Base-by-base conservation (phyloP, 345 rosid genomes). In the Rhodamnia argentea region DNA sequence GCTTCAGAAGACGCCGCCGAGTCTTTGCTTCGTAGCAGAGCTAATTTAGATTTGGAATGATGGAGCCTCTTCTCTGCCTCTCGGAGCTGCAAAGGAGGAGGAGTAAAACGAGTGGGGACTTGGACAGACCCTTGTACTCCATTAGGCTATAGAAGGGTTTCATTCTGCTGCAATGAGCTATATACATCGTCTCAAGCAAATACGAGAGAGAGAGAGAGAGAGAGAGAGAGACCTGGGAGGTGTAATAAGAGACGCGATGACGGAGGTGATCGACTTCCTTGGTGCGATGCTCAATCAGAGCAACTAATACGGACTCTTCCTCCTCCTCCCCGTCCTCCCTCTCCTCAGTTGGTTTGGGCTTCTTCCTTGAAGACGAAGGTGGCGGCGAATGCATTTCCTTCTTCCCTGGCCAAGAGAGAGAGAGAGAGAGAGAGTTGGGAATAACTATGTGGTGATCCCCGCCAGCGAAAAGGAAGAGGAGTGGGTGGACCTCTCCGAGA, bases 231-330 rank as follows among this genome's bases (percentile, higher is more conserved):
- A 96, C 98, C 97, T 94, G 95, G 89, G 95, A 88, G 62, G 86
- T 89, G 93, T 95, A 96, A 88, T 94, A 94, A 86, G 94, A 54
- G 82, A 96, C 87, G 83, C 96, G 98, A n/a, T 84, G 89, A 42
- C 85, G 88, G 86, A 94, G 95, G 87, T 93, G 94, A 37, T 94
- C 88, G 60, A 93, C 93, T 90, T 96, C 95, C 64, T 85, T 90
- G 40, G 92, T 57, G 37, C 99, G 96, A 86, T 96, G 97, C 11
- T 94, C 96, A 85, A 94, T 92, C 87, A 95, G 85, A 87, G 99
- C 98, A 7, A 94, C 88, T 74, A 96, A 90, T 50, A 93, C 94
- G 85, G 91, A 93, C 88, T 95, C 95, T 82, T 93, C 94, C 86
- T 93, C 98, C 56, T 58, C 92, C 5, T 58, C 91, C 7, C 51